These are phyloP conservation scores for Fusarium sp. DNA, from an alignment of 2,329 filamentous ascomycete species.

Conservation along the genomic window DNA sequence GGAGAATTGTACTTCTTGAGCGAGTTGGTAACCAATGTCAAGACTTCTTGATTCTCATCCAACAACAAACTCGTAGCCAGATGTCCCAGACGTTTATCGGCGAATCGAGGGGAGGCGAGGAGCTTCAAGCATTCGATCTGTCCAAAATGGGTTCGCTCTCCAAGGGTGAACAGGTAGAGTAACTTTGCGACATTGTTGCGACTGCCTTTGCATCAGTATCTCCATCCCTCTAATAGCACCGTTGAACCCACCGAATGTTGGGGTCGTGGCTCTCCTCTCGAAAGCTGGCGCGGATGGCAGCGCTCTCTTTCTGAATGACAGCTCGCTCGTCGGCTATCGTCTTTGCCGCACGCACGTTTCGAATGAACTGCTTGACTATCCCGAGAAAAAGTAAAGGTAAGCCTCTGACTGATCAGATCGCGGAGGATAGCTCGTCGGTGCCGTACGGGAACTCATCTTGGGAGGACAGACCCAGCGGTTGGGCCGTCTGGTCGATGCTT, in stretches of 20 bases:
- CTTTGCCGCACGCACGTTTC: conserved; percentile 97
- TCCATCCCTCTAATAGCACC: neutral
- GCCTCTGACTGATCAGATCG: conserved; percentile 12
- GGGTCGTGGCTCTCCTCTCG: conserved; percentile 95
- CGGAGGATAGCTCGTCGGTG: conserved; percentile 12
- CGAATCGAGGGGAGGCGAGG: conserved; percentile 94
- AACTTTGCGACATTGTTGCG: conserved; percentile 99
- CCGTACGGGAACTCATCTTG: conserved; percentile 55
- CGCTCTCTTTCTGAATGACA: conserved; percentile 98
- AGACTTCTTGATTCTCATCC: conserved; percentile 97
- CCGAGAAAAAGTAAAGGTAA: conserved; percentile 16
- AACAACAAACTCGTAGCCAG: conserved; percentile 94
- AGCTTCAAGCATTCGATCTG: conserved; percentile 99
- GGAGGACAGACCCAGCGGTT: conserved; percentile 45
- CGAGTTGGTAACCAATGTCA: conserved; percentile 97
- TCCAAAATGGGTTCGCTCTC: conserved; percentile 97
- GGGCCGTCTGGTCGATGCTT: conserved; percentile 44
- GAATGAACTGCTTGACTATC: conserved; percentile 98
- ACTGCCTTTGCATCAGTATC: conserved; percentile 58
- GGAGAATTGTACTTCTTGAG: conserved; percentile 81
- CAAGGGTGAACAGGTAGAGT: conserved; percentile 96
- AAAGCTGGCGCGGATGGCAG: conserved; percentile 96
- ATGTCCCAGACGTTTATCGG: conserved; percentile 96
- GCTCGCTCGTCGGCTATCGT: conserved; percentile 98
- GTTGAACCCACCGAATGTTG: conserved; percentile 76